A percentile compares a stretch with the other conserved stretches of the same genome.
phyloP scores from a whole-genome alignment of 73 alveolate genomes.

The Uronychia binucleata region DNA sequence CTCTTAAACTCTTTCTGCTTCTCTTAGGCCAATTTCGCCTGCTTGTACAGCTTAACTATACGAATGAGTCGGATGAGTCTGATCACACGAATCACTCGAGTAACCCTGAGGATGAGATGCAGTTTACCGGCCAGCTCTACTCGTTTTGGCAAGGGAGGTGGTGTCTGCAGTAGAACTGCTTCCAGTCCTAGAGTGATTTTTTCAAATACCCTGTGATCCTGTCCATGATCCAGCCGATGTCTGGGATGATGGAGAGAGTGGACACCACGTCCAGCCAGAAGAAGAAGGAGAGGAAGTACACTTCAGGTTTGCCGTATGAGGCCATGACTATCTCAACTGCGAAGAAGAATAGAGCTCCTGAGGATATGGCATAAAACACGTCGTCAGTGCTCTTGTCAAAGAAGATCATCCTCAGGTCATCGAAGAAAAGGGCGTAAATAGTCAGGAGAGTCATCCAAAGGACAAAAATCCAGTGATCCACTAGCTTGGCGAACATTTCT shows the following conservation, averaged over 20 bases:
- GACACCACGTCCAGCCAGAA: slow-evolving; percentile 85
- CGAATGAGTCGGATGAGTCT: no score
- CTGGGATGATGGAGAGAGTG: slow-evolving; percentile 62
- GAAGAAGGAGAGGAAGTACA: slow-evolving; percentile 65
- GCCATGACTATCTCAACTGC: slow-evolving; percentile 50
- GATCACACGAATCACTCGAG: no score
- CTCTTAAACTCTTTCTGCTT: no score
- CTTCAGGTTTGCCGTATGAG: slow-evolving; percentile 36
- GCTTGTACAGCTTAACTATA: no score
- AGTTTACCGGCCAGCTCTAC: no score
- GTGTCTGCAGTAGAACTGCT: no score
- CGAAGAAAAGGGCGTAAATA: slow-evolving; percentile 79
- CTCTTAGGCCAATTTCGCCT: no score
- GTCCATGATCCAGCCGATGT: slow-evolving; percentile 78
- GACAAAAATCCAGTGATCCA: slow-evolving; percentile 24
- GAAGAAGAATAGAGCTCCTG: slow-evolving; percentile 15
- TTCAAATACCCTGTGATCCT: no score
- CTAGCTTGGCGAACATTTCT: neutral
- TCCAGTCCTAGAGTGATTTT: no score
- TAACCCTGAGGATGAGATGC: no score
- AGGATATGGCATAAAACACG: slow-evolving; percentile 6
- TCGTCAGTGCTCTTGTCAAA: neutral
- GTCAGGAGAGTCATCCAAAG: slow-evolving; percentile 68
- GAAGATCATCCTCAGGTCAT: slow-evolving; percentile 74
- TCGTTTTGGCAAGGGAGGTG: no score